Base-by-base conservation (phyloP, 2,329 filamentous ascomycete species). In the Ramularia endophylla region DNA sequence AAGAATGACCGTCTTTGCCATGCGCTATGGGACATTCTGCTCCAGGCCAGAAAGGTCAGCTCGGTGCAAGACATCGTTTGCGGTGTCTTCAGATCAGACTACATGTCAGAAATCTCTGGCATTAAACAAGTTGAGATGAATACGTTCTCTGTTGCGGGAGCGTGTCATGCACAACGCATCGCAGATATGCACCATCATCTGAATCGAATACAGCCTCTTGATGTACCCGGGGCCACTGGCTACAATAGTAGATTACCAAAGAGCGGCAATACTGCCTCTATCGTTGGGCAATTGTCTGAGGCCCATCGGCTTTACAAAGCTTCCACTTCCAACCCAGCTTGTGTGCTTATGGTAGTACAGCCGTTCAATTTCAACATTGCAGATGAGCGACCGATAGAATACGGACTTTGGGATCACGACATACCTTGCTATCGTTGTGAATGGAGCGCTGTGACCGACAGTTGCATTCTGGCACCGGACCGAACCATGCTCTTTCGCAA, bases 101-200 rank as follows among this genome's bases (percentile, higher is more conserved):
- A 71, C 44, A 70, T 71, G 68, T 55, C 70, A 8, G 9, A 40
- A 11, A 11, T 20, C 8, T 38, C 49, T 1, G 42, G 29, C 4
- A 51, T 71, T 28, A 70, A 66, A 51, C 69, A 71, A 53, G 66
- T 72, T 8, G 68, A 71, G 43, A 65, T 70, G 51, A 71, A 72
- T 45, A 65, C 66, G 0, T 66, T 65, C 43, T 66, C 66, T 5
- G 64, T 63, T 33, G 64, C 68, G 11, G 68, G 68, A 1, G 65
- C 58, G 2, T 54, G 56, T 1, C 68, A 71, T 46, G 62, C 64
- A 15, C 62, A 65, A 29, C 63, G 58, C 29, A 60, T 64, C 3
- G 62, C 57, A 8, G 51, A 60, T 15, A 69, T 71, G 68, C 68
- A 72, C 55, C 59, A 55, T 6, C 62, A 68, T 46, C 44, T 65